Conservation (phyloP, 1,284 basidiomycete genomes). For the Rhizoctonia solani region DNA sequence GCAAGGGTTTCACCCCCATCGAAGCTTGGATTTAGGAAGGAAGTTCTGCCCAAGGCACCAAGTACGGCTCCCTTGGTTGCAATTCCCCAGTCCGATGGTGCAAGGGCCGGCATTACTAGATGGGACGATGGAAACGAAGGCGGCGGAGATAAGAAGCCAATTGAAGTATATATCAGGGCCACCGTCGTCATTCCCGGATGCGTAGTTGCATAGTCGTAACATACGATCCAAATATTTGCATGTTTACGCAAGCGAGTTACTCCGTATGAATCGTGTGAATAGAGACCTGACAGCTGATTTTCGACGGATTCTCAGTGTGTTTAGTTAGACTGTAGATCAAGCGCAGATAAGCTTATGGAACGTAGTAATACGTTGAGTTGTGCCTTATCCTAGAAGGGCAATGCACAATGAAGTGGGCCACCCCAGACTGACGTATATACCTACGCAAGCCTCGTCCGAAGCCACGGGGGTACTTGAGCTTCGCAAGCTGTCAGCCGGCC, state of each 20-base stretch:
- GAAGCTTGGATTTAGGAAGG: constrained; percentile 25
- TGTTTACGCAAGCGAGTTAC: constrained; percentile 28
- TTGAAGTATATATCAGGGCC: constrained; percentile 10
- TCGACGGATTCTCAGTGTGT: constrained; percentile 3
- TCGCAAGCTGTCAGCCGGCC: not conserved
- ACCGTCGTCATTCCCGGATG: constrained; percentile 9
- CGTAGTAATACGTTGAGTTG: not conserved
- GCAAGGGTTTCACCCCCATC: not conserved
- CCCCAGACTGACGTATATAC: constrained; percentile 23
- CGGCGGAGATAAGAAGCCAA: constrained; percentile 33
- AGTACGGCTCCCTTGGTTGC: constrained; percentile 26
- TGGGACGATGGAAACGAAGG: constrained; percentile 2
- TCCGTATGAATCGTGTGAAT: constrained; percentile 31
- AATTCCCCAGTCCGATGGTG: constrained; percentile 5
- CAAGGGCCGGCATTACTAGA: not conserved
- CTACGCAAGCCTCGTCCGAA: not conserved
- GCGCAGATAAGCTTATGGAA: constrained; percentile 25
- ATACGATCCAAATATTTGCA: not conserved
- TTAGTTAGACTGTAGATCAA: constrained; percentile 30
- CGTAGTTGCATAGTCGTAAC: not conserved
- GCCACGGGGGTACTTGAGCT: too few relatives aligned
- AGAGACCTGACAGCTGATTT: not conserved
- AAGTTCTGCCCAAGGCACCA: constrained; percentile 32
- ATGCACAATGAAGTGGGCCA: not conserved
- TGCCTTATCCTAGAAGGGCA: constrained; percentile 10